Evolutionary conservation across 2,329 filamentous ascomycete species (phyloP).

Genomic region (Fusarium acutatum): DNA sequence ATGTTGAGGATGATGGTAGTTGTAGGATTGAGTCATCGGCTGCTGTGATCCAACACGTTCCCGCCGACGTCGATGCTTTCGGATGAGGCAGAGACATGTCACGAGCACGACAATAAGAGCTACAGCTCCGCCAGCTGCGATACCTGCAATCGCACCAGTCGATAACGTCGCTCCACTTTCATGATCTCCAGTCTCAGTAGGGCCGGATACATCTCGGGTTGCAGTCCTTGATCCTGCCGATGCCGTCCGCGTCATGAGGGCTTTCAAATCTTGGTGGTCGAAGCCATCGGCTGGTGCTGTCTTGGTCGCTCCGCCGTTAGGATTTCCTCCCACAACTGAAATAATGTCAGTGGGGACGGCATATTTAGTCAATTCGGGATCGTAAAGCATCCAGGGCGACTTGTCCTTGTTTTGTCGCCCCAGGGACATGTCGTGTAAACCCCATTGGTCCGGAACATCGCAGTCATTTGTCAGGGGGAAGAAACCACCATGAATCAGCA

Average conservation of each 20-base stretch:
- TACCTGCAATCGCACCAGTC: constrained; percentile 55
- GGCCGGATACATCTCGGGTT: constrained; percentile 53
- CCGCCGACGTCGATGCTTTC: constrained; percentile 32
- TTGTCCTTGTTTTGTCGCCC: constrained; percentile 57
- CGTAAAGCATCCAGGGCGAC: constrained; percentile 60
- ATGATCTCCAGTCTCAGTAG: constrained; percentile 14
- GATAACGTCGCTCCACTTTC: constrained; percentile 37
- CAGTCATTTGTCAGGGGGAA: constrained; percentile 61
- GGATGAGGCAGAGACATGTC: constrained; percentile 45
- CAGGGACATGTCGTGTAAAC: constrained; percentile 66
- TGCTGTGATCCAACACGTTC: constrained; percentile 33
- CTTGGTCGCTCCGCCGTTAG: constrained; percentile 62
- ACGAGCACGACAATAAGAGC: constrained; percentile 41
- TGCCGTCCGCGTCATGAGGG: constrained; percentile 63
- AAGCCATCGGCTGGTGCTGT: constrained; percentile 59
- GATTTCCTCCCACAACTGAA: constrained; percentile 58
- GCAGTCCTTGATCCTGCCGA: constrained; percentile 56
- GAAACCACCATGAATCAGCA: constrained; percentile 69
- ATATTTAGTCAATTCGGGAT: constrained; percentile 59
- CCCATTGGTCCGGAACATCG: constrained; percentile 61
- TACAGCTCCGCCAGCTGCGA: constrained; percentile 50
- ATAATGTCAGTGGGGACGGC: constrained; percentile 60
- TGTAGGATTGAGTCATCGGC: constrained; percentile 36
- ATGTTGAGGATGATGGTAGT: constrained; percentile 37
- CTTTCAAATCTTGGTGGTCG: constrained; percentile 58